Conservation (phyloP, 768 basidiomycete genomes). For the Asterophora parasitica region DNA sequence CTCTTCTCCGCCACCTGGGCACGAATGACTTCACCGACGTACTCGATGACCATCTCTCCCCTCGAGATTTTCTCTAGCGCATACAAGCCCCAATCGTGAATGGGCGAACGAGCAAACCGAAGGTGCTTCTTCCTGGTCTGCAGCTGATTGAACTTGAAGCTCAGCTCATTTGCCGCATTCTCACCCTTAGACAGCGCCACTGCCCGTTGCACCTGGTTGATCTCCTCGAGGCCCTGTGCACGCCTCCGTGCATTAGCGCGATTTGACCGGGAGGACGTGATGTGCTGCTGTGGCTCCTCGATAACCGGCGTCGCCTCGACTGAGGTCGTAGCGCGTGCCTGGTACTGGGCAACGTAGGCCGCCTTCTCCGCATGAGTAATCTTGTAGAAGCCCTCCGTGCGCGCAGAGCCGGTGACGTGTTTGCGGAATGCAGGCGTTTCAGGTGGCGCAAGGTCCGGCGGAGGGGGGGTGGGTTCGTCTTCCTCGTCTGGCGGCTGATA, state of each 20-base stretch:
- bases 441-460: slow-evolving; percentile 23
- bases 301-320: slow-evolving; percentile 39
- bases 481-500: slow-evolving; percentile 21
- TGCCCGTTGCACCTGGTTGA: slow-evolving; percentile 84
- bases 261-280: slow-evolving; percentile 81
- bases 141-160: slow-evolving; percentile 98
- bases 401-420: slow-evolving; percentile 81
- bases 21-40: slow-evolving; percentile 95
- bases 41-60: slow-evolving; percentile 99
- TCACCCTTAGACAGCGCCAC: slow-evolving; percentile 74
- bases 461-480: slow-evolving; percentile 19
- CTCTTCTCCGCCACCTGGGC: slow-evolving; percentile 95
- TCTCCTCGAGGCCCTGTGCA: slow-evolving; percentile 90
- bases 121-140: slow-evolving; percentile 98
- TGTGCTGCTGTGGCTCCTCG: slow-evolving; percentile 46
- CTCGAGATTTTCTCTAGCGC: slow-evolving; percentile 93
- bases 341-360: slow-evolving; percentile 87
- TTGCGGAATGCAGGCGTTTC: slow-evolving; percentile 58
- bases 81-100: slow-evolving; percentile 98
- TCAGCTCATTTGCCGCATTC: slow-evolving; percentile 61
- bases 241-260: slow-evolving; percentile 89
- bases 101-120: slow-evolving; percentile 89
- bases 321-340: slow-evolving; percentile 45
- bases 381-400: slow-evolving; percentile 95
- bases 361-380: slow-evolving; percentile 90